A percentile compares a stretch with the other conserved stretches of the same genome.
These are phyloP conservation scores for Dipteronia dyeriana DNA, from an alignment of 345 rosid species.

Conservation along the genomic window DNA sequence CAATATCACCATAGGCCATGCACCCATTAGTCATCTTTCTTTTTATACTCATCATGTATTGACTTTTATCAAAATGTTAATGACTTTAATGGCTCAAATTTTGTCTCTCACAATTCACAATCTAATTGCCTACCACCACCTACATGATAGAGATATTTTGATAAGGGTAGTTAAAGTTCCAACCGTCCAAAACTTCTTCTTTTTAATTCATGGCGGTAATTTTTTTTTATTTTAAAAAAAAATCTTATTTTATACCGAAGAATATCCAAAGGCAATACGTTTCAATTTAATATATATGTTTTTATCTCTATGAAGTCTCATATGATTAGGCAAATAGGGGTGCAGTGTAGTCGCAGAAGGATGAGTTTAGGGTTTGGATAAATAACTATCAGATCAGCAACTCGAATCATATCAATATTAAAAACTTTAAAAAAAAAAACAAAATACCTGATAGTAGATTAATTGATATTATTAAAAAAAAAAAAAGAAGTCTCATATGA, in stretches of 20 bases:
- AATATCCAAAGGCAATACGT: not conserved
- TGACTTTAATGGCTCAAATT: not conserved
- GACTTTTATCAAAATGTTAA: not conserved
- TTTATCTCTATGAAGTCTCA: not conserved
- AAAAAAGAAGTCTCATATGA: no score
- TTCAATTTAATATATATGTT: no score
- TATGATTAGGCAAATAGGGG: no score
- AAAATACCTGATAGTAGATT: no score
- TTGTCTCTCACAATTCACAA: not conserved
- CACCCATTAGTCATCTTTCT: not conserved
- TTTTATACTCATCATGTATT: not conserved
- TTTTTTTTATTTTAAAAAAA: no score
- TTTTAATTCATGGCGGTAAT: not conserved
- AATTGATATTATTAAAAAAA: no score
- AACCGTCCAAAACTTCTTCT: not conserved
- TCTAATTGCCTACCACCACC: not conserved
- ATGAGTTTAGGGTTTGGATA: no score
- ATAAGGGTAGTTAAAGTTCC: not conserved
- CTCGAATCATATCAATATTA: no score
- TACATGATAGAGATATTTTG: not conserved
- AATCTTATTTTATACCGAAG: not conserved
- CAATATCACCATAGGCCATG: not conserved
- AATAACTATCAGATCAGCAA: no score
- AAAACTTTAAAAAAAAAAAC: no score
- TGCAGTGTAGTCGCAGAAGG: no score